Percentiles rank a stretch among this genome's conserved stretches.
These are phyloP conservation scores for Umbelopsis sp. DNA, from an alignment of 371 early-diverging fungal species.

Conservation along the genomic window DNA sequence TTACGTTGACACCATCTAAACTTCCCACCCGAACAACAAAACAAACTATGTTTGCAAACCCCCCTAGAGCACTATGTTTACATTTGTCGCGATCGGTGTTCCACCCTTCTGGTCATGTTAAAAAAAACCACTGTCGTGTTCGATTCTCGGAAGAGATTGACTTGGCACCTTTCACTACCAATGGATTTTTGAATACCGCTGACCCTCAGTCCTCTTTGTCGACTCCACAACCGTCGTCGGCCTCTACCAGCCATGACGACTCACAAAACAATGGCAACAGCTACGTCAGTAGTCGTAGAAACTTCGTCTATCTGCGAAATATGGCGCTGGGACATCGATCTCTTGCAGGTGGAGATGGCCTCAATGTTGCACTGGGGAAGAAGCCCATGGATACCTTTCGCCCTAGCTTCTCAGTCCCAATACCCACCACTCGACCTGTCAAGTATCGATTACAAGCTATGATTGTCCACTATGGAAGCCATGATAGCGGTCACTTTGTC, in stretches of 20 bases:
- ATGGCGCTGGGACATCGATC: constrained; percentile 50
- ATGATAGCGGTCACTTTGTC: constrained; percentile 91
- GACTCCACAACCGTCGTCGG: constrained; percentile 29
- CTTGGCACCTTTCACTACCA: constrained; percentile 65
- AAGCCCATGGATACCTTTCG: constrained; percentile 33
- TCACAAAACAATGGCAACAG: constrained; percentile 21
- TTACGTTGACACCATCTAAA: constrained; percentile 36
- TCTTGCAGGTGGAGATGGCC: constrained; percentile 41
- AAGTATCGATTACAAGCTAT: constrained; percentile 81
- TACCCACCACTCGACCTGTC: constrained; percentile 32
- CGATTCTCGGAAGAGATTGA: constrained; percentile 65
- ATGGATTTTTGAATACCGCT: constrained; percentile 51
- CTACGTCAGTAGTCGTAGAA: constrained; percentile 33
- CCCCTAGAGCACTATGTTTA: constrained; percentile 66
- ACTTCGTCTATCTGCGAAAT: constrained; percentile 51
- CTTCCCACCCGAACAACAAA: constrained; percentile 52
- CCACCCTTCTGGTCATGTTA: constrained; percentile 62
- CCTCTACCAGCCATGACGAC: constrained; percentile 23
- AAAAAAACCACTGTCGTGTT: constrained; percentile 72
- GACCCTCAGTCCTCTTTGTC: constrained; percentile 46
- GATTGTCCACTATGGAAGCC: constrained; percentile 85
- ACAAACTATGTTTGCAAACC: constrained; percentile 68
- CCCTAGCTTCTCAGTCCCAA: constrained; percentile 36
- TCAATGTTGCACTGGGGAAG: constrained; percentile 36
- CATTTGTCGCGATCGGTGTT: constrained; percentile 78